phyloP scores from a whole-genome alignment of 176 grass and related monocot species.

The Oryza meridionalis region DNA sequence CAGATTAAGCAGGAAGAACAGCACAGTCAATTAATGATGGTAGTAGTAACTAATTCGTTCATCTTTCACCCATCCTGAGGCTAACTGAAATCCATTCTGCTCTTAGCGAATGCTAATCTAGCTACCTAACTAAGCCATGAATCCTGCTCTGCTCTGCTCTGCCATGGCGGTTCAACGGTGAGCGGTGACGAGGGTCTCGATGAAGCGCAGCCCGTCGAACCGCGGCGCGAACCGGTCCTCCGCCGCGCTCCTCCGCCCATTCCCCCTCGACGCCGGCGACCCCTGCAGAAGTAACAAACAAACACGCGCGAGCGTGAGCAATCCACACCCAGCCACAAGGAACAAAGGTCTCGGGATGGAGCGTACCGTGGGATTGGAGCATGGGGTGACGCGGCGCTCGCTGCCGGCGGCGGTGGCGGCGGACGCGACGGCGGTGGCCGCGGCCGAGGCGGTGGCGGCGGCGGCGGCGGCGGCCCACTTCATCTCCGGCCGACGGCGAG shows the following conservation, averaged over 20 bases:
- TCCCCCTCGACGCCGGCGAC: background rate
- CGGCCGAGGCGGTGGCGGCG: background rate
- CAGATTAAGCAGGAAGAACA: background rate
- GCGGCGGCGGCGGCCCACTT: background rate
- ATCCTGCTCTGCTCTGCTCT: too few relatives aligned
- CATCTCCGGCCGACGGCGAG: background rate
- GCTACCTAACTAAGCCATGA: background rate
- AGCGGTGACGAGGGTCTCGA: conserved; percentile 51
- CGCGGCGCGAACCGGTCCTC: conserved; percentile 39
- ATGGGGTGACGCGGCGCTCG: background rate
- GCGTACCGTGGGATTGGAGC: background rate
- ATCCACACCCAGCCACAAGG: background rate
- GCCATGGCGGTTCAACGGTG: conserved; percentile 28
- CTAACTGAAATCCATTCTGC: background rate
- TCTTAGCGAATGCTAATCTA: background rate
- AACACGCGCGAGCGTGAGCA: too few relatives aligned
- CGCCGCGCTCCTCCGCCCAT: background rate
- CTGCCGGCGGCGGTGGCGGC: background rate
- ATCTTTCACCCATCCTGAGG: background rate
- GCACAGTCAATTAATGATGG: background rate
- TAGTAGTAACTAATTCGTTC: background rate
- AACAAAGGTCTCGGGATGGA: background rate
- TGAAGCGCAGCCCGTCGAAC: conserved; percentile 50
- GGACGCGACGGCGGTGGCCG: conserved; percentile 11
- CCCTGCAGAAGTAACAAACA: background rate